Conservation (phyloP, 2,329 filamentous ascomycete genomes). For the Xylaria sp. region DNA sequence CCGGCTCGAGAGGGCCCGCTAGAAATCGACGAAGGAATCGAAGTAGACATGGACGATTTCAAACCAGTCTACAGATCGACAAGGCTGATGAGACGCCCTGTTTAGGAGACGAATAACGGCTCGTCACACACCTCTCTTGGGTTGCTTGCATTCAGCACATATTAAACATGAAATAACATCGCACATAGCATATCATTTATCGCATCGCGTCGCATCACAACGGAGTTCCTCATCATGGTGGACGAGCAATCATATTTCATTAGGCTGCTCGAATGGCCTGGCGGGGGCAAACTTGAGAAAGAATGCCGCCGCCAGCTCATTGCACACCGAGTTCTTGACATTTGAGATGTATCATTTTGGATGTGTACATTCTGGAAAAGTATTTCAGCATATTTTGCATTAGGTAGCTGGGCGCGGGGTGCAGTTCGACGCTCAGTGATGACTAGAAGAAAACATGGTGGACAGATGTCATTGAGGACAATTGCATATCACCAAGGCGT, state of each 20-base stretch:
- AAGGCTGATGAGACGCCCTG: constrained; percentile 40
- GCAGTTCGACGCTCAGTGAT: constrained; percentile 2
- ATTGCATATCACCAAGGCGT: constrained; percentile 35
- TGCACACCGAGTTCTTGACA: neutral
- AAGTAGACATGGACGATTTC: constrained; percentile 48
- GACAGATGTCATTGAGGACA: constrained; percentile 12
- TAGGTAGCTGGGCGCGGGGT: constrained; percentile 3
- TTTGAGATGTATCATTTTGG: constrained; percentile 5
- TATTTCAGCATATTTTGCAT: constrained; percentile 28
- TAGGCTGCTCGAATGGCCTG: neutral
- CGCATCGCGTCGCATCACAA: constrained; percentile 42
- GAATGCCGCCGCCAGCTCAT: constrained; percentile 10
- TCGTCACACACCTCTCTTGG: neutral
- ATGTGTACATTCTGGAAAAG: constrained; percentile 25
- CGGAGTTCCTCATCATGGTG: constrained; percentile 43
- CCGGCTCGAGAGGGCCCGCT: constrained; percentile 38
- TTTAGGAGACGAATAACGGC: constrained; percentile 32
- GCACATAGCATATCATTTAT: constrained; percentile 35
- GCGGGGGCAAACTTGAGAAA: constrained; percentile 5
- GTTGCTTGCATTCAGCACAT: constrained; percentile 8
- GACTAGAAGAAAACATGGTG: constrained; percentile 5
- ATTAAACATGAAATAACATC: constrained; percentile 23
- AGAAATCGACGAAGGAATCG: constrained; percentile 49
- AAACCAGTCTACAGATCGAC: constrained; percentile 43
- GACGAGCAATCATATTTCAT: constrained; percentile 26